A percentile compares a stretch with the other conserved stretches of the same genome.
Conservation (phyloP, 164 flowering plant species). For the Houttuynia cordata region DNA sequence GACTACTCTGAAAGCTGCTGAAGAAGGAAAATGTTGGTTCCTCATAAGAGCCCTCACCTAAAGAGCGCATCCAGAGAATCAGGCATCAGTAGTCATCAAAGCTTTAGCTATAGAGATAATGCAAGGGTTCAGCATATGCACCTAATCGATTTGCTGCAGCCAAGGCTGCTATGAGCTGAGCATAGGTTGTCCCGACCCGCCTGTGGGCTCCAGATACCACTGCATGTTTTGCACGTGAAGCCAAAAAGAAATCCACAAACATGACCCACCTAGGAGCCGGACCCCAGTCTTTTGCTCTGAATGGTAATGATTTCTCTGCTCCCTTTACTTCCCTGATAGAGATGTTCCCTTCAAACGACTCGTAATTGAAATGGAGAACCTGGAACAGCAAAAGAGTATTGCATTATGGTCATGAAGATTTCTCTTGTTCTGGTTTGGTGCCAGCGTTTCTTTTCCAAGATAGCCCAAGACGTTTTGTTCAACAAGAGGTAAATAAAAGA, state of each 20-base stretch:
- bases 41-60: constrained; percentile 36
- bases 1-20: constrained; percentile 86
- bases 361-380: constrained; percentile 82
- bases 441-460: too few relatives aligned
- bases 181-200: constrained; percentile 97
- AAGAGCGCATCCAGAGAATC: neutral
- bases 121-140: constrained; percentile 10
- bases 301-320: constrained; percentile 17
- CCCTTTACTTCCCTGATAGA: constrained; percentile 17
- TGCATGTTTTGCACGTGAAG: constrained; percentile 77
- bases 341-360: constrained; percentile 48
- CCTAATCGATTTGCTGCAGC: constrained; percentile 73
- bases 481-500: too few relatives aligned
- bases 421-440: too few relatives aligned
- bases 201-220: constrained; percentile 85
- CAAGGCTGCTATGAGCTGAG: constrained; percentile 84
- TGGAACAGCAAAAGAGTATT: constrained; percentile 9
- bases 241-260: constrained; percentile 95
- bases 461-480: too few relatives aligned
- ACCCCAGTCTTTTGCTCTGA: constrained; percentile 92
- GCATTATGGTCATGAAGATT: neutral
- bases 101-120: neutral
- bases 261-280: constrained; percentile 99
- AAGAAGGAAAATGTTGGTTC: constrained; percentile 47
- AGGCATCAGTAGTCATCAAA: neutral